Base-by-base conservation (phyloP, 257 asterid species). In the Scutellaria barbata region DNA sequence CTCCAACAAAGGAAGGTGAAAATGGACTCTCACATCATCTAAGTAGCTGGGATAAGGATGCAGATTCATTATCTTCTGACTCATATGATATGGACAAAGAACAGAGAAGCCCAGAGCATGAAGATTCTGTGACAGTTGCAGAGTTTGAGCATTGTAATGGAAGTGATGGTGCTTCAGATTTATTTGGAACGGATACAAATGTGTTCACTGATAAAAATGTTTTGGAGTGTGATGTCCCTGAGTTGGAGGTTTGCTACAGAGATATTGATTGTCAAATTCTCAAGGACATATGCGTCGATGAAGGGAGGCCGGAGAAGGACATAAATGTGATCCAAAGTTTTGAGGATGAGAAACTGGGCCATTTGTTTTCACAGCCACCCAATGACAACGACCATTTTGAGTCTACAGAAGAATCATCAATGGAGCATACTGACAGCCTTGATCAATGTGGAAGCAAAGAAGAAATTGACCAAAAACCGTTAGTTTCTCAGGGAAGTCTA, bases 211-310 rank as follows among this genome's bases (percentile, higher is more conserved):
- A 88, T 71, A 84, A 88, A 76, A 84, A 68, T 70, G 85, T 88
- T 2, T 68, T 66, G 69, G 90, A 79, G 56, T 82, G 81, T 75
- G 88, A 84, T 45, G 63, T 77, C 66, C 87, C 96, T 5, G 89
- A 88, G 77, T 66, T 83, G 67, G 76, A 70, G 45, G 86, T 83
- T 74, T 82, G 92, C 86, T 81, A 84, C 77, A 85, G 72, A 61
- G 92, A 82, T 66, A 84, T 74, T 22, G 74, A 77, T 70, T 67
- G 62, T 60, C 85, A 84, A 50, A 48, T 61, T 67, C 76, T 85
- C 71, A 92, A 87, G 79, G 98, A 93, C 74, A 93, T 93, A 66
- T 82, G 98, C 33, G 77, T 93, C 10, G 98, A 93, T 42, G 90
- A 87, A 68, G 92, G 97, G 66, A 63, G 74, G 81, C 85, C 85